These are phyloP conservation scores for Mycena venus DNA, from an alignment of 768 basidiomycete genomes.

Conservation along the genomic window DNA sequence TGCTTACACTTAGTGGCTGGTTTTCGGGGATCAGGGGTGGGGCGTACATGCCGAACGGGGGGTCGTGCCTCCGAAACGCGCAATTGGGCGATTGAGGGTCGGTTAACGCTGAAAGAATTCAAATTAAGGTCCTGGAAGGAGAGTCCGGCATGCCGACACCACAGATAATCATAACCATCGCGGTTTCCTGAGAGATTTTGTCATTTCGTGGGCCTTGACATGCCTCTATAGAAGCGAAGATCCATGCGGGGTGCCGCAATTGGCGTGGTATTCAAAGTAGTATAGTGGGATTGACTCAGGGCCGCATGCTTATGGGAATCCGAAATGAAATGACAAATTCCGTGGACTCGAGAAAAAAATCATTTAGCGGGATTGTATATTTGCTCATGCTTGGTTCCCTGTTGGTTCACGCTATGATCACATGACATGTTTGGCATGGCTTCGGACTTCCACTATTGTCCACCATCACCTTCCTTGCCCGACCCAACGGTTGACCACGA, in stretches of 20 bases:
- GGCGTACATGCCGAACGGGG: background rate
- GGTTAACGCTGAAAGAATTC: background rate
- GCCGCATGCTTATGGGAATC: too few relatives aligned
- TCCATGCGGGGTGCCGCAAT: conserved; percentile 6
- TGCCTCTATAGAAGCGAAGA: conserved; percentile 14
- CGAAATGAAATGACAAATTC: too few relatives aligned
- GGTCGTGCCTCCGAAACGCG: conserved; percentile 4
- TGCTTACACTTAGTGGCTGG: too few relatives aligned
- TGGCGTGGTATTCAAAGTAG: background rate
- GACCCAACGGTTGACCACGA: too few relatives aligned
- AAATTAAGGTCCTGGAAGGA: background rate
- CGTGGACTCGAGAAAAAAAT: too few relatives aligned
- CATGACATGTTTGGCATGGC: too few relatives aligned
- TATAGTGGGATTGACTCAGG: too few relatives aligned
- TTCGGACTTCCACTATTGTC: too few relatives aligned
- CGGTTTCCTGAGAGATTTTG: conserved; percentile 18
- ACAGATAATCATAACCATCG: conserved; percentile 13
- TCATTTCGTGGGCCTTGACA: background rate
- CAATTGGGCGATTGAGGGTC: background rate
- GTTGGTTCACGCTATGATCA: too few relatives aligned
- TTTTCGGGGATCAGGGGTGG: background rate
- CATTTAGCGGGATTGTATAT: too few relatives aligned
- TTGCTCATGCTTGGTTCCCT: too few relatives aligned
- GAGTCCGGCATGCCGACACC: background rate
- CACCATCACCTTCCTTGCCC: too few relatives aligned